Conservation (phyloP, 2,329 filamentous ascomycete species). For the Colletotrichum caudatum region DNA sequence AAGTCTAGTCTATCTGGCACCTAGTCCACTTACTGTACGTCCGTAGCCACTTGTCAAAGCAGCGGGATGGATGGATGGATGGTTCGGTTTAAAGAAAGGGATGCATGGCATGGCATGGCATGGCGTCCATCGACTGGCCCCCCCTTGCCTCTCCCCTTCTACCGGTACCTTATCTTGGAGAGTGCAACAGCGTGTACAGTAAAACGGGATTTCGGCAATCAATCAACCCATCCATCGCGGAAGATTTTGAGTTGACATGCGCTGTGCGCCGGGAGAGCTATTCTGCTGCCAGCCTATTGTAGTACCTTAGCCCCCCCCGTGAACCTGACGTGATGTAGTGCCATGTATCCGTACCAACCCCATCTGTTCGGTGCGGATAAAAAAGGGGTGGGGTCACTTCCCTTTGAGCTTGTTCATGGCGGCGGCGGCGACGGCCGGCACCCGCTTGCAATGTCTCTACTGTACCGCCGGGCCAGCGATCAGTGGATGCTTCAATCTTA, state of each 20-base stretch:
- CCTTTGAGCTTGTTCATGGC: neutral
- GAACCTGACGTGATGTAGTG: neutral
- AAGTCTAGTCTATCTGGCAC: neutral
- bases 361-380: neutral
- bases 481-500: slow-evolving; percentile 37
- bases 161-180: neutral
- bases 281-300: neutral
- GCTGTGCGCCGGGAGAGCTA: neutral
- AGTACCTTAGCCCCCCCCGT: neutral
- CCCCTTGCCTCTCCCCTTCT: neutral
- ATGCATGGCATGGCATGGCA: neutral
- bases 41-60: neutral
- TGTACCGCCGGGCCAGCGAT: slow-evolving; percentile 20
- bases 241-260: too few relatives aligned
- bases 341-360: too few relatives aligned
- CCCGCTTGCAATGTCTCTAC: neutral
- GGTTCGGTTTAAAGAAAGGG: too few relatives aligned
- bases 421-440: neutral
- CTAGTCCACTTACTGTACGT: slow-evolving; percentile 13
- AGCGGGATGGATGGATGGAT: too few relatives aligned
- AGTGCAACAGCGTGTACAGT: neutral
- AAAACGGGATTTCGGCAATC: slow-evolving; percentile 13
- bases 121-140: neutral
- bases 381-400: neutral
- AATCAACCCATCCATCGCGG: slow-evolving; percentile 29